Percentiles rank a stretch among this genome's conserved stretches.
Conservation (phyloP, 495 filamentous ascomycete species). For the Neurospora terricola region DNA sequence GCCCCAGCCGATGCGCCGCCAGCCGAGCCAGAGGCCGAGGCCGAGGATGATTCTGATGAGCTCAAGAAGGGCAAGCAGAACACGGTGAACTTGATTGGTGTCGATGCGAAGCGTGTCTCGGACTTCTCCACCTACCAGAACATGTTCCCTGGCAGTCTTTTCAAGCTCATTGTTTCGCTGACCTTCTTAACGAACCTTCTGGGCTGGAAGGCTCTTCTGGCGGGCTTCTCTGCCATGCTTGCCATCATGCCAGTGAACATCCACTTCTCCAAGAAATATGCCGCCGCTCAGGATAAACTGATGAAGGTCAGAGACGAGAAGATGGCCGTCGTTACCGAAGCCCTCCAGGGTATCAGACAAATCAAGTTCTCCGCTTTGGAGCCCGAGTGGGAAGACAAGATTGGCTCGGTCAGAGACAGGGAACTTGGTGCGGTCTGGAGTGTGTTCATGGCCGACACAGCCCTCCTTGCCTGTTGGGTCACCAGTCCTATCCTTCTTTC, state of each 20-base stretch:
- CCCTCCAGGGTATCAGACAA: conserved; percentile 72
- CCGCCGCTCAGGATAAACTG: conserved; percentile 54
- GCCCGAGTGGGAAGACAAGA: conserved; percentile 65
- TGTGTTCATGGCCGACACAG: conserved; percentile 49
- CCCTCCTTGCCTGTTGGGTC: conserved; percentile 59
- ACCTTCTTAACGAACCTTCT: conserved; percentile 58
- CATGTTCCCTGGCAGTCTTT: conserved; percentile 49
- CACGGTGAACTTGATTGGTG: conserved; percentile 68
- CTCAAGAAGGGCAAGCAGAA: conserved; percentile 56
- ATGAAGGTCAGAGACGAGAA: conserved; percentile 78
- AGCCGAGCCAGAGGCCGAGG: conserved; percentile 19
- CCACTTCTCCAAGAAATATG: conserved; percentile 56
- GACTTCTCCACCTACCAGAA: conserved; percentile 60
- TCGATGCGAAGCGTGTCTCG: conserved; percentile 64
- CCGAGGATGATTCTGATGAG: conserved; percentile 44
- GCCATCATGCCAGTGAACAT: conserved; percentile 61
- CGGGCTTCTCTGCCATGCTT: conserved; percentile 55
- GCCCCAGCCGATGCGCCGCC: conserved; percentile 1
- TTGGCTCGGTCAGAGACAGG: conserved; percentile 50
- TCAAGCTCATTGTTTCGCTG: conserved; percentile 56
- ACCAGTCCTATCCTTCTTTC: conserved; percentile 64
- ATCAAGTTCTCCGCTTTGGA: conserved; percentile 87
- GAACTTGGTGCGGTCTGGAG: conserved; percentile 60
- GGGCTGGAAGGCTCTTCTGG: conserved; percentile 59
- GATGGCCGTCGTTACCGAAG: conserved; percentile 69